Base-by-base conservation (phyloP, 1,284 basidiomycete species). In the Rhizopogon hawkerae region DNA sequence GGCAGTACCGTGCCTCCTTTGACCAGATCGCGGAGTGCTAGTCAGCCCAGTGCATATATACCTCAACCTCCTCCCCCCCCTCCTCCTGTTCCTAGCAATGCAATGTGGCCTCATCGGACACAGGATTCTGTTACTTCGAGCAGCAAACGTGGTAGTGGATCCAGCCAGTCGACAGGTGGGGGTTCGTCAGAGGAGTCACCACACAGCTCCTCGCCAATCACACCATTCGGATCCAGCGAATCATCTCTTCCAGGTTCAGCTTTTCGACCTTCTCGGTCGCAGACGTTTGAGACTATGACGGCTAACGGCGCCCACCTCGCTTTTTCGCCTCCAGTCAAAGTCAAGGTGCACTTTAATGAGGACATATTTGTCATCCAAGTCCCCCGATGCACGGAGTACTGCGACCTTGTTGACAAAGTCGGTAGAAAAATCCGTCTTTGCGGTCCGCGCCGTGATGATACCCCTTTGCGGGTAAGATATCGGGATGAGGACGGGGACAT, bases 281-380 rank as follows among this genome's bases (percentile, higher is more conserved):
- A 75, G 58, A 70, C 72, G 55, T 71, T 77, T 62, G 74, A 79
- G 24, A 66, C 64, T 51, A 51, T 72, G 57, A 60, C 61, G 35
- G 50, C 62, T 37, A 62, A 58, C 18, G 59, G 59, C 18, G 49
- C 24, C 34, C 54, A 57, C 11, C 49, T 54, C 16, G 57, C 57
- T 18, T 58, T 59, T 37, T 50, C 54, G 10, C 64, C 66, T 31
- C 79, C 79, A 21, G 83, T 92, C 35, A 88, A 90, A 65, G 83
- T 93, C 60, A 92, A 92, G 67, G 89, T 95, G 48, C 83, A 86
- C 66, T 92, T 85, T 72, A 80, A 86, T 59, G 85, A 92, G 58
- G 93, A 96, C 63, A 84, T 92, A 47, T 96, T 94, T 64, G 85
- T 93, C 54, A 89, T 98, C 53, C 89, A 92, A 64, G 89, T 95